These are phyloP conservation scores for Pholiota adiposa DNA, from an alignment of 1,284 basidiomycete genomes.

Conservation along the genomic window DNA sequence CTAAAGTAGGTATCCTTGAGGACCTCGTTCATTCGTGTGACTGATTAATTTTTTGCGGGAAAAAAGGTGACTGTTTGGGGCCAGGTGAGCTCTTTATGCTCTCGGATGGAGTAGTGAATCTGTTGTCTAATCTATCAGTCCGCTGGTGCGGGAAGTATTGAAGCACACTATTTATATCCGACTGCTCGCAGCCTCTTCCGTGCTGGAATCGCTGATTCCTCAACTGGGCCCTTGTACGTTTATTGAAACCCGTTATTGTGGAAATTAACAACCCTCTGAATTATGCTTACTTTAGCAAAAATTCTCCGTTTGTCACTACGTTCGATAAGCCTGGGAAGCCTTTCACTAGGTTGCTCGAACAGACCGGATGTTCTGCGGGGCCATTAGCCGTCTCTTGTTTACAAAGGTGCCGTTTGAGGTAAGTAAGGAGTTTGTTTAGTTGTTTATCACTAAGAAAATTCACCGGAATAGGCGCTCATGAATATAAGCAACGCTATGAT, in stretches of 20 bases:
- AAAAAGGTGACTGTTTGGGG: conserved; percentile 63
- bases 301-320: conserved; percentile 50
- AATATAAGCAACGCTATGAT: conserved; percentile 54
- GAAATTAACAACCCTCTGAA: no score
- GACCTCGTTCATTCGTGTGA: not conserved
- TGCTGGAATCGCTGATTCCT: conserved; percentile 57
- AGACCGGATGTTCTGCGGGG: conserved; percentile 50
- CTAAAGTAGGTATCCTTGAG: conserved; percentile 42
- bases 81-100: conserved; percentile 39
- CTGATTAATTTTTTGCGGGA: not conserved
- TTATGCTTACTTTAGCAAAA: conserved; percentile 46
- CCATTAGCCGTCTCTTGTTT: conserved; percentile 49
- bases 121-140: conserved; percentile 39
- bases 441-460: not conserved
- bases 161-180: conserved; percentile 54
- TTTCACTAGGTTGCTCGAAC: conserved; percentile 49
- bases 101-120: not conserved
- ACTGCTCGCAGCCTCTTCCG: conserved; percentile 47
- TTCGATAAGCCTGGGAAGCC: conserved; percentile 62
- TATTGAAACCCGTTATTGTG: no score
- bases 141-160: conserved; percentile 59
- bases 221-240: conserved; percentile 59
- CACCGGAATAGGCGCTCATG: conserved; percentile 40
- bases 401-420: conserved; percentile 53
- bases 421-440: conserved; percentile 1